phyloP scores from a whole-genome alignment of 1,139 yeast genomes.

The Kodamaea derodonti region DNA sequence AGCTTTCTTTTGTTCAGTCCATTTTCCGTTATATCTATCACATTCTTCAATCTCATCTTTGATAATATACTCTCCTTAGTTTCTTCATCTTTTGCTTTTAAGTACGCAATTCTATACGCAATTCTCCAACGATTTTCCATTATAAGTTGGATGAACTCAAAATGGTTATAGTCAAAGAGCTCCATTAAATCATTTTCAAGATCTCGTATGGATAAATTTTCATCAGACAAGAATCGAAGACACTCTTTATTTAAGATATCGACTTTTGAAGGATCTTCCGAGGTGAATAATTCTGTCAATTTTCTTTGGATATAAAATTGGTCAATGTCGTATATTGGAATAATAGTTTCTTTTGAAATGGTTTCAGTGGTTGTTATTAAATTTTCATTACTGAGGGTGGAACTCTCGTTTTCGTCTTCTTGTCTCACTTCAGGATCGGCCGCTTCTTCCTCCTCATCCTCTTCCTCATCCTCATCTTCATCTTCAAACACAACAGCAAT shows the following conservation, averaged over 20 bases:
- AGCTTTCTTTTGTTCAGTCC: conserved; percentile 15
- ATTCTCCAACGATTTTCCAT: conserved; percentile 51
- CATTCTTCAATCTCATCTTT: conserved; percentile 14
- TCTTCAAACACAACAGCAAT: conserved; percentile 45
- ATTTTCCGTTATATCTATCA: not conserved
- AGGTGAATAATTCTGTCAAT: conserved; percentile 10
- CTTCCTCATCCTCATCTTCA: conserved; percentile 33
- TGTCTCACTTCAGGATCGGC: conserved; percentile 11
- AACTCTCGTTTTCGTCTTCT: conserved; percentile 8
- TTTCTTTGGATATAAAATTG: conserved; percentile 23
- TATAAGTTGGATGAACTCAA: conserved; percentile 45
- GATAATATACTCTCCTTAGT: conserved; percentile 24
- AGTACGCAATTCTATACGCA: conserved; percentile 50
- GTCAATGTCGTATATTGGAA: conserved; percentile 22
- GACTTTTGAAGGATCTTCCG: conserved; percentile 13
- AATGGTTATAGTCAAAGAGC: conserved; percentile 48
- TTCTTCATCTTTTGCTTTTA: conserved; percentile 30
- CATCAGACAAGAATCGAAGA: conserved; percentile 15
- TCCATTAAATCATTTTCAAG: conserved; percentile 53
- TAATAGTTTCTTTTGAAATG: not conserved
- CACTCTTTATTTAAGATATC: conserved; percentile 16
- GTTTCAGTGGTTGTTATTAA: conserved; percentile 1
- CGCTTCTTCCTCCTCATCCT: conserved; percentile 31
- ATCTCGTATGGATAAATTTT: conserved; percentile 28
- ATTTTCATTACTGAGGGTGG: conserved; percentile 19